These are phyloP conservation scores for Marasmius tenuissimus DNA, from an alignment of 1,284 basidiomycete genomes.

Conservation along the genomic window DNA sequence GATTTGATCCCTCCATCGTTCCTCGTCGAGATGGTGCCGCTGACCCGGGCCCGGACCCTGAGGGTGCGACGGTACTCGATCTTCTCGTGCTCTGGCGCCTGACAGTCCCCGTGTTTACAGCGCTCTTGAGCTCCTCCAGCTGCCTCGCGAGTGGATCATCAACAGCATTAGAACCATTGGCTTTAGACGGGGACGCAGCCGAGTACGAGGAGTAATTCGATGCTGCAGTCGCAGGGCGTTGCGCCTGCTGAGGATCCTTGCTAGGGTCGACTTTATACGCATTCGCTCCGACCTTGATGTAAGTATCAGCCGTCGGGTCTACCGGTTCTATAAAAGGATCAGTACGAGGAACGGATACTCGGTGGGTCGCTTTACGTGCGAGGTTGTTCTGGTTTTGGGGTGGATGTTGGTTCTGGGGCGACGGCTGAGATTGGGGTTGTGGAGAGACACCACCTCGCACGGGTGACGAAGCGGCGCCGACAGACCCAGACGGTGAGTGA, in stretches of 20 bases:
- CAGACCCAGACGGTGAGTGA: constrained; percentile 2
- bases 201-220: constrained; percentile 11
- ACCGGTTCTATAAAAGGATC: constrained; percentile 58
- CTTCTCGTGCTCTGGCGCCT: constrained; percentile 38
- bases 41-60: not conserved
- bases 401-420: not conserved
- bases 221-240: constrained; percentile 39
- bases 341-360: constrained; percentile 25
- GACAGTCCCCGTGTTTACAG: constrained; percentile 33
- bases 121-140: constrained; percentile 52
- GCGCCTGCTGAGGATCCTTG: constrained; percentile 52
- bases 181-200: constrained; percentile 6
- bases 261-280: constrained; percentile 66
- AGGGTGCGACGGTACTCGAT: not conserved
- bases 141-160: constrained; percentile 77
- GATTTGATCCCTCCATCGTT: constrained; percentile 20
- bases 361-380: constrained; percentile 15
- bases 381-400: not conserved
- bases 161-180: constrained; percentile 13
- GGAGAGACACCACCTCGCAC: not conserved
- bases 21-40: constrained; percentile 11
- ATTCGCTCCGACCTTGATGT: constrained; percentile 66
- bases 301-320: constrained; percentile 59
- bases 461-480: not conserved
- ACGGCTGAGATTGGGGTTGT: constrained; percentile 5